phyloP scores from a whole-genome alignment of 106 monocot species.

The Phalaenopsis equestris region DNA sequence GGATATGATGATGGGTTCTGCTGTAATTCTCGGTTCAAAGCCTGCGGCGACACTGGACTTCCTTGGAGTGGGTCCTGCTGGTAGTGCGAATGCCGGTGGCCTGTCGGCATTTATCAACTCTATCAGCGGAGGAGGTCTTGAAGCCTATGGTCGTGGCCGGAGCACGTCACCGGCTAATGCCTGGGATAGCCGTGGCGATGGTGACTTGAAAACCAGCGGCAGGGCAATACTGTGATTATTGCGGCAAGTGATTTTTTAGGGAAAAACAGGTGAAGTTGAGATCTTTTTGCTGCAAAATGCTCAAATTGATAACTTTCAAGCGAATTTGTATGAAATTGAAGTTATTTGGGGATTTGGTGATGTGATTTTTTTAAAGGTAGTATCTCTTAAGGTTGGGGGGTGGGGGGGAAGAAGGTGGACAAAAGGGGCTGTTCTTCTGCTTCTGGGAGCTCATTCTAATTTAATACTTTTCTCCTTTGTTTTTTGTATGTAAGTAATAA shows the following conservation, averaged over 20 bases:
- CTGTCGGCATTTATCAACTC: constrained; percentile 57
- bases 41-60: constrained; percentile 84
- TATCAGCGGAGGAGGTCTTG: constrained; percentile 41
- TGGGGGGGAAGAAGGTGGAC: not conserved
- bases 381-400: not conserved
- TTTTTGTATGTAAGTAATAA: not conserved
- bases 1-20: constrained; percentile 9
- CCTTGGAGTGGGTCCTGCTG: constrained; percentile 46
- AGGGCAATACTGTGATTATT: not conserved
- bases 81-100: constrained; percentile 24
- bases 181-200: constrained; percentile 25
- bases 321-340: not conserved
- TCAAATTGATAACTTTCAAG: not conserved
- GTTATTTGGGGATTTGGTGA: not conserved
- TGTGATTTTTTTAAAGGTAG: not conserved
- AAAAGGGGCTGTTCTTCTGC: no score
- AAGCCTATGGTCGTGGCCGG: constrained; percentile 12
- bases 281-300: not conserved
- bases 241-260: not conserved
- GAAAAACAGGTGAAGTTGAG: not conserved
- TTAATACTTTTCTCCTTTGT: not conserved
- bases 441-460: not conserved
- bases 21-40: constrained; percentile 22
- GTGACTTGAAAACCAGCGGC: constrained; percentile 7
- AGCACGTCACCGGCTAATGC: constrained; percentile 8